phyloP scores from a whole-genome alignment of 1,139 yeast genomes.

The Geotrichum cucujoidarum region DNA sequence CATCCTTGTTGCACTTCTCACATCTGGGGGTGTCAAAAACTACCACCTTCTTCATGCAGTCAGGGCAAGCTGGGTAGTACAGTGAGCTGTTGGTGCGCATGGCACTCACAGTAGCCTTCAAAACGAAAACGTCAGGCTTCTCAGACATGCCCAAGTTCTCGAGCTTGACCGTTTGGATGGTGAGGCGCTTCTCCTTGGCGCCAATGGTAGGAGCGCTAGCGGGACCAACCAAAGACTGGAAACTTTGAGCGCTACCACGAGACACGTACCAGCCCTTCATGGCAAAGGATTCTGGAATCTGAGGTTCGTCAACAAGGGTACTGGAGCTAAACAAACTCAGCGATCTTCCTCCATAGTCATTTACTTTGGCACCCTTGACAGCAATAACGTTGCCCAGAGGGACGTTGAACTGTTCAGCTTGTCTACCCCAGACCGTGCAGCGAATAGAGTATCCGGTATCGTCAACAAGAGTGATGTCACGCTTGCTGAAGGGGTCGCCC shows the following conservation, averaged over 20 bases:
- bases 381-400: slow-evolving; percentile 89
- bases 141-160: slow-evolving; percentile 63
- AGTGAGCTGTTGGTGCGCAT: slow-evolving; percentile 63
- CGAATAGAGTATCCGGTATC: slow-evolving; percentile 70
- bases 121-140: slow-evolving; percentile 69
- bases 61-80: slow-evolving; percentile 88
- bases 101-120: slow-evolving; percentile 69
- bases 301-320: slow-evolving; percentile 73
- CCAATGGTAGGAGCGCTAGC: slow-evolving; percentile 33
- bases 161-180: slow-evolving; percentile 61
- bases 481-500: slow-evolving; percentile 86
- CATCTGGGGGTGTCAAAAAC: slow-evolving; percentile 86
- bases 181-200: slow-evolving; percentile 42
- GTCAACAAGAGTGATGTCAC: slow-evolving; percentile 84
- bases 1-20: slow-evolving; percentile 76
- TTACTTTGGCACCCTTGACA: slow-evolving; percentile 81
- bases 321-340: slow-evolving; percentile 79
- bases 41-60: slow-evolving; percentile 79
- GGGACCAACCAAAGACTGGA: slow-evolving; percentile 48
- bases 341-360: slow-evolving; percentile 84
- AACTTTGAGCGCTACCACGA: slow-evolving; percentile 59
- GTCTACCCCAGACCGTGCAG: slow-evolving; percentile 86
- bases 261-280: slow-evolving; percentile 95
- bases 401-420: slow-evolving; percentile 68
- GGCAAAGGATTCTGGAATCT: slow-evolving; percentile 77